Evolutionary conservation across 352 stramenopile species (phyloP).

Genomic region (Phytophthora colocasiae): DNA sequence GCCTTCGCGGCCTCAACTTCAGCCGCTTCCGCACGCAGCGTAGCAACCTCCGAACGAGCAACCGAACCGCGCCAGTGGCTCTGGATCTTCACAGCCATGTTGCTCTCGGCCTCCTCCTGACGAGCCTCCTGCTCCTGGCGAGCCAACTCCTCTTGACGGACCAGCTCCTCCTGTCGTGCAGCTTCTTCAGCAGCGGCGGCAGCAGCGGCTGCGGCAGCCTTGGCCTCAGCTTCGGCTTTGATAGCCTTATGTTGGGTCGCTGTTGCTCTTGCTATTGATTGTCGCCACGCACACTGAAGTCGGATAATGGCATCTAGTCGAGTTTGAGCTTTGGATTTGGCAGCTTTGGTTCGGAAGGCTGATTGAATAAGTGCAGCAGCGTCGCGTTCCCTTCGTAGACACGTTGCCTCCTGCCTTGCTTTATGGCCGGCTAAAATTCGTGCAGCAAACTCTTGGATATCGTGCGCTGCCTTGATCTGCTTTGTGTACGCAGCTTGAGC

Average conservation of each 20-base stretch:
- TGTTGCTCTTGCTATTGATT: constrained; percentile 16
- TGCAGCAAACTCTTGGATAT: constrained; percentile 44
- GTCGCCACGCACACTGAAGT: constrained; percentile 47
- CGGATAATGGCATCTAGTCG: constrained; percentile 30
- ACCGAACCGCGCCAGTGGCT: too few relatives aligned
- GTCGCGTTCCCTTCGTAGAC: constrained; percentile 21
- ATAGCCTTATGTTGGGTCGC: constrained; percentile 7
- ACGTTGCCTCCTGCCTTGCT: constrained; percentile 17
- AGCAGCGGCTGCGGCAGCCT: too few relatives aligned
- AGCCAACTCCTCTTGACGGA: too few relatives aligned
- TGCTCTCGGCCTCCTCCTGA: too few relatives aligned
- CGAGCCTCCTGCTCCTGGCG: too few relatives aligned
- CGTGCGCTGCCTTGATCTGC: constrained; percentile 30
- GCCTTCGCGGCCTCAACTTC: too few relatives aligned
- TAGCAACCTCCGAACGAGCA: too few relatives aligned
- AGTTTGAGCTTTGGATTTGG: constrained; percentile 13
- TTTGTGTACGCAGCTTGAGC: constrained; percentile 34
- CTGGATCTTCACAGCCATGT: too few relatives aligned
- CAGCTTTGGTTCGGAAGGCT: constrained; percentile 22
- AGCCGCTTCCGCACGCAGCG: too few relatives aligned
- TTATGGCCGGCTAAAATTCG: constrained; percentile 32
- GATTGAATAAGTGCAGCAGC: constrained; percentile 42
- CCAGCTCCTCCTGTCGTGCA: too few relatives aligned
- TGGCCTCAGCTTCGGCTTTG: too few relatives aligned
- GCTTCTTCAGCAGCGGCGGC: too few relatives aligned